Evolutionary conservation across 345 rosid genomes (phyloP).

Genomic region (Moricandia moricandioides): DNA sequence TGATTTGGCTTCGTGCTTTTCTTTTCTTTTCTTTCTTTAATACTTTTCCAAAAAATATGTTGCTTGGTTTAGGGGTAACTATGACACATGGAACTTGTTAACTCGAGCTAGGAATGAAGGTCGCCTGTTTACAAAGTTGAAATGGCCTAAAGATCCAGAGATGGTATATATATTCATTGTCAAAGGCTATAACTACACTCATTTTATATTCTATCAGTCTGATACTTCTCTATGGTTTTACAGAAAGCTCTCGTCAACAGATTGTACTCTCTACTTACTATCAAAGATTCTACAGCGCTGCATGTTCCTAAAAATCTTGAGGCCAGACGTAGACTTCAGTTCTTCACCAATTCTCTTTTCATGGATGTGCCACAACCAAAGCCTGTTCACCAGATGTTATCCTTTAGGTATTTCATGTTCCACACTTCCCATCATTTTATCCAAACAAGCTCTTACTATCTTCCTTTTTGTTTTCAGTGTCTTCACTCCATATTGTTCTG

Average conservation of each 20-base stretch:
- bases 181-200: slow-evolving; percentile 10
- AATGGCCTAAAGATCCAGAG: slow-evolving; percentile 84
- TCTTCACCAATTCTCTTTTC: slow-evolving; percentile 91
- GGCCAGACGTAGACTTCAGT: slow-evolving; percentile 87
- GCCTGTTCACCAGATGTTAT: slow-evolving; percentile 71
- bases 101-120: slow-evolving; percentile 82
- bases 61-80: slow-evolving; percentile 57
- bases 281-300: slow-evolving; percentile 84
- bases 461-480: slow-evolving; percentile 61
- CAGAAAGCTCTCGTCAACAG: slow-evolving; percentile 80
- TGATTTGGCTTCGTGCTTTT: neutral
- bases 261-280: slow-evolving; percentile 74
- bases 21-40: slow-evolving; percentile 5
- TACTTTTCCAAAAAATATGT: slow-evolving; percentile 4
- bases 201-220: slow-evolving; percentile 10
- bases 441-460: neutral
- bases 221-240: slow-evolving; percentile 28
- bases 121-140: slow-evolving; percentile 76
- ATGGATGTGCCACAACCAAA: slow-evolving; percentile 78
- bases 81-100: slow-evolving; percentile 68
- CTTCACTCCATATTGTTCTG: slow-evolving; percentile 95
- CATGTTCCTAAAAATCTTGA: slow-evolving; percentile 86
- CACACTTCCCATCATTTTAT: slow-evolving; percentile 12
- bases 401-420: slow-evolving; percentile 63
- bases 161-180: slow-evolving; percentile 48